Conservation (phyloP, 2,329 filamentous ascomycete genomes). For the Falciphora oryzae region DNA sequence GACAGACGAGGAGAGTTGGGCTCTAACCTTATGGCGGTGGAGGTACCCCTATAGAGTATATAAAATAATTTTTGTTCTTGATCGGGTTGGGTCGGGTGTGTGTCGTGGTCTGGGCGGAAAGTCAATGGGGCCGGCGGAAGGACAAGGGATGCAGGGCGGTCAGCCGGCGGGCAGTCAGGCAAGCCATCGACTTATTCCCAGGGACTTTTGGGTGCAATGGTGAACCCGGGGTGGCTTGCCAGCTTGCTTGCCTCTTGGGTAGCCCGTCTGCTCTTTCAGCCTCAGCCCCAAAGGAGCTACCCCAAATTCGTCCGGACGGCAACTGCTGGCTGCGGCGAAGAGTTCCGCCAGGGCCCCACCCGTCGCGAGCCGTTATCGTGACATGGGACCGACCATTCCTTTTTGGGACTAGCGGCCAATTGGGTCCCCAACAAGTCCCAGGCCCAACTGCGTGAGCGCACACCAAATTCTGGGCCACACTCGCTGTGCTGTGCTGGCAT, state of each 20-base stretch:
- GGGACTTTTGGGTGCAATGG: too few species aligned
- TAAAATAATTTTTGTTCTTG: neutral
- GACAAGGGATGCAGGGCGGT: too few species aligned
- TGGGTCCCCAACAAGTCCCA: slow-evolving; percentile 9
- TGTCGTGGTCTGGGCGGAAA: too few species aligned
- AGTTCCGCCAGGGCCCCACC: neutral
- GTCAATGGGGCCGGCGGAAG: too few species aligned
- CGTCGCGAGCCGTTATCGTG: slow-evolving; percentile 2
- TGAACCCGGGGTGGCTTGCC: too few species aligned
- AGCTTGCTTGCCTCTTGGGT: too few species aligned
- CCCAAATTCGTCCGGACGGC: neutral
- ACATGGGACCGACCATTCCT: neutral
- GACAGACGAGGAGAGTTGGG: neutral
- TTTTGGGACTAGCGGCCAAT: neutral
- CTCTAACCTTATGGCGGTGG: too few species aligned
- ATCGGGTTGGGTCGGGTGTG: neutral
- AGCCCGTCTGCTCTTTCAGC: too few species aligned
- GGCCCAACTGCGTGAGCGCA: slow-evolving; percentile 6
- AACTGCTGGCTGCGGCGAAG: too few species aligned
- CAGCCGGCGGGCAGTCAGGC: too few species aligned
- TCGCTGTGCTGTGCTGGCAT: neutral
- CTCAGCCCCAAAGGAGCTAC: neutral
- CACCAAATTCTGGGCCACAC: neutral
- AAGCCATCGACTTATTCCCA: too few species aligned
- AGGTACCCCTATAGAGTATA: neutral